Conservation (phyloP, 1,139 yeast genomes). For the Sugiyamaella pinicola region DNA sequence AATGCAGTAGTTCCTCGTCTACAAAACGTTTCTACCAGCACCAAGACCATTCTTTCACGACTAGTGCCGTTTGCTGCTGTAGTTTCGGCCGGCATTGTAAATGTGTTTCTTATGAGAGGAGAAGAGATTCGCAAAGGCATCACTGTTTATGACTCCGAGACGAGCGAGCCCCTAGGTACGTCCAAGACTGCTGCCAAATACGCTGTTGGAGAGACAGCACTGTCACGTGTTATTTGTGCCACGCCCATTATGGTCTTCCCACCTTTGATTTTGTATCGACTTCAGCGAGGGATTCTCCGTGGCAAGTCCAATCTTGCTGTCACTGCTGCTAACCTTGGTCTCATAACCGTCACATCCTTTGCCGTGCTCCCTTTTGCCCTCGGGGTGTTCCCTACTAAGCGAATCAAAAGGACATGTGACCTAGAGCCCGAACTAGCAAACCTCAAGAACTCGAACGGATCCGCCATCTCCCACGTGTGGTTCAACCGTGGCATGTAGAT, state of each 20-base stretch:
- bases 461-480: conserved; percentile 61
- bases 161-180: conserved; percentile 61
- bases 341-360: conserved; percentile 82
- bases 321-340: conserved; percentile 73
- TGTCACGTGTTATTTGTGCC: conserved; percentile 91
- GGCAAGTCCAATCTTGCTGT: conserved; percentile 55
- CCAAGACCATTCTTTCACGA: conserved; percentile 74
- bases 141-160: conserved; percentile 65
- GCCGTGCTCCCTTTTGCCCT: conserved; percentile 91
- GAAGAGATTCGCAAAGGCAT: conserved; percentile 89
- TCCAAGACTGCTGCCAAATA: conserved; percentile 84
- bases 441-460: conserved; percentile 64
- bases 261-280: conserved; percentile 73
- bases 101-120: conserved; percentile 64
- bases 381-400: conserved; percentile 92
- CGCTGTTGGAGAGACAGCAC: conserved; percentile 97
- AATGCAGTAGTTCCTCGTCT: conserved; percentile 84
- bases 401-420: conserved; percentile 64
- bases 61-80: conserved; percentile 82
- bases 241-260: conserved; percentile 98
- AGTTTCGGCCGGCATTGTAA: conserved; percentile 23
- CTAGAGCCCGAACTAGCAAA: conserved; percentile 65
- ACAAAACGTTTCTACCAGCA: conserved; percentile 63
- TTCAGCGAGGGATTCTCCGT: conserved; percentile 69
- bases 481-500: conserved; percentile 90